These are phyloP conservation scores for Sporothrix schenckii DNA, from an alignment of 2,329 filamentous ascomycete genomes.

Conservation along the genomic window DNA sequence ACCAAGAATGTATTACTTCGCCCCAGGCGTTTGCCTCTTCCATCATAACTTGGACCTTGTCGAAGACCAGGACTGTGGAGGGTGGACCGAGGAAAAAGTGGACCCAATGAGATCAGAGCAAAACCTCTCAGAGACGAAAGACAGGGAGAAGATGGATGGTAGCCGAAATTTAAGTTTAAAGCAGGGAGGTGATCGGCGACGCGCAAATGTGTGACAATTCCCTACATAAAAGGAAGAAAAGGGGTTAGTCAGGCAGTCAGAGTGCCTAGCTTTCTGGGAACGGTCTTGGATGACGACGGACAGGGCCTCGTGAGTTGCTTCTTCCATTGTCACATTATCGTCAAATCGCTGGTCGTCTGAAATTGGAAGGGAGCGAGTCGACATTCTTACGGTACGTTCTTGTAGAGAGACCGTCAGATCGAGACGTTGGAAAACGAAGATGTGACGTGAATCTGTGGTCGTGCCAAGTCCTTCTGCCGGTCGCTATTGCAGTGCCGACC, in stretches of 20 bases:
- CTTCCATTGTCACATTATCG: background rate
- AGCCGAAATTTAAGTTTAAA: background rate
- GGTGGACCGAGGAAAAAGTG: background rate
- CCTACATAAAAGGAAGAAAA: background rate
- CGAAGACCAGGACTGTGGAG: constrained; percentile 3
- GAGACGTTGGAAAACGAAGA: background rate
- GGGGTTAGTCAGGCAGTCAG: background rate
- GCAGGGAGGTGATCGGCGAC: constrained; percentile 15
- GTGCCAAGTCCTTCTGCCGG: constrained; percentile 15
- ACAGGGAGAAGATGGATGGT: background rate
- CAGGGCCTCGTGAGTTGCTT: background rate
- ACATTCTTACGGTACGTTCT: background rate
- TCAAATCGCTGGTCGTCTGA: background rate
- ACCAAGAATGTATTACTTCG: background rate
- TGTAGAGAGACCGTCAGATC: background rate
- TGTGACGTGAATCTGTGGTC: background rate
- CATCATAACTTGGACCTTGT: background rate
- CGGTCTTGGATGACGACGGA: background rate
- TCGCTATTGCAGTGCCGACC: background rate
- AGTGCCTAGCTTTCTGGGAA: too few relatives aligned
- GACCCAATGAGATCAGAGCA: constrained; percentile 1
- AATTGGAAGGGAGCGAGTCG: background rate
- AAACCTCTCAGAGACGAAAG: background rate
- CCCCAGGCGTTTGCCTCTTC: background rate
- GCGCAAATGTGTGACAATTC: constrained; percentile 22